These are phyloP conservation scores for Pluteus cervinus DNA, from an alignment of 768 basidiomycete species.

Conservation along the genomic window DNA sequence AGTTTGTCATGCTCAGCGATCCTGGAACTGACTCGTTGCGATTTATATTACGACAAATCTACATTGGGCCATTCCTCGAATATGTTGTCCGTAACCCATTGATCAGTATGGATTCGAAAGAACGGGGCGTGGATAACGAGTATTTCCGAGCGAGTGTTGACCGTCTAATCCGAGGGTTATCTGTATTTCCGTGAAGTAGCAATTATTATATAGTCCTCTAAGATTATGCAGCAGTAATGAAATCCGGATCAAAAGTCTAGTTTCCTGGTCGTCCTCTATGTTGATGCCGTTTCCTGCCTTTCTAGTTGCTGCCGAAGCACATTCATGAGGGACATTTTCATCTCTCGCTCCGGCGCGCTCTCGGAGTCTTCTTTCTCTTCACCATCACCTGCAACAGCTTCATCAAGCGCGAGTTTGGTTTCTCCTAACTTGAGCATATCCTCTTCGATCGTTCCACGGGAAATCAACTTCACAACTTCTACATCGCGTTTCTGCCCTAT, in stretches of 20 bases:
- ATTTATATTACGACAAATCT: constrained; percentile 80
- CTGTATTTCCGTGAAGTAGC: constrained; percentile 31
- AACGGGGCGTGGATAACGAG: constrained; percentile 89
- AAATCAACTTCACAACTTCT: constrained; percentile 91
- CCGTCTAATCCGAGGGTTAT: constrained; percentile 59
- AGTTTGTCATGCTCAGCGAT: constrained; percentile 92
- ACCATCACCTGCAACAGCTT: constrained; percentile 83
- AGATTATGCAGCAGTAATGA: background rate
- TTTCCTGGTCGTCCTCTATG: constrained; percentile 6
- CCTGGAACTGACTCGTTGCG: constrained; percentile 79
- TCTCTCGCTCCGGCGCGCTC: constrained; percentile 67
- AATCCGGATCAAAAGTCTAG: background rate
- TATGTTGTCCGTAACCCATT: constrained; percentile 93
- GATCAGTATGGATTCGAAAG: constrained; percentile 73
- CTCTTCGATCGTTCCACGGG: constrained; percentile 90
- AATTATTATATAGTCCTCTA: constrained; percentile 2
- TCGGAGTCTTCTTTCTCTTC: constrained; percentile 59
- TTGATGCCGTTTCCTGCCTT: constrained; percentile 34
- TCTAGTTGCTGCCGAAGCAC: constrained; percentile 80
- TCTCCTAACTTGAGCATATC: constrained; percentile 88
- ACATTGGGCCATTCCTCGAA: constrained; percentile 90
- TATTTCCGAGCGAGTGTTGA: constrained; percentile 80
- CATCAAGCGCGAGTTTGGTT: constrained; percentile 88
- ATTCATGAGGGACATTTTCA: constrained; percentile 84
- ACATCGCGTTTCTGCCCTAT: constrained; percentile 95